Evolutionary conservation across 305 asterid genomes (phyloP), one percentile per base, ranked within the genome.

Genomic region (Solanum hybrid): DNA sequence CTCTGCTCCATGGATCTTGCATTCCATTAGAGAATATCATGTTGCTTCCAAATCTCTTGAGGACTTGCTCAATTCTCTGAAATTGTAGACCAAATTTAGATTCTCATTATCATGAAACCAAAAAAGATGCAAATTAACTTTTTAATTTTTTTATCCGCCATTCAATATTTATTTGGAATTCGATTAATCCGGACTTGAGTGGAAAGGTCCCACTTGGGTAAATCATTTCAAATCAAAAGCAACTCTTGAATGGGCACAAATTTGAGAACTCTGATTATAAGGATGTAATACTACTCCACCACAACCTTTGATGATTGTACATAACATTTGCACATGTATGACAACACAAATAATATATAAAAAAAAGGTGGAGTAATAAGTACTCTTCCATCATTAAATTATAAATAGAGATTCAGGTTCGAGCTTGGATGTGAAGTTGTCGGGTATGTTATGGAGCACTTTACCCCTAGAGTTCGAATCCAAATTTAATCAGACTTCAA

Each of bases 1-100:
- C 98, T 92, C 98, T 90, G 92, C 98, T 95, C 98, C 98, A 95
- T 77, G 98, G 98, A 89, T 96, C 98, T 88, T 95, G 98, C 90
- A 95, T 87, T 84, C 98, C 98, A 67, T 92, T 96, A 39, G 98
- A 96, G 89, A 96, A 96, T 88, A 95, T 95, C 90, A 95, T 95
- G 73, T 96, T 96, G 93, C 98, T 94, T 75, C 96, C 98, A 89
- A 94, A 96, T 80, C 92, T 93, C 93, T 93, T 95, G 83, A 96
- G 91, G 74, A 93, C 96, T 83, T 89, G 95, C 85, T 93, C 90
- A 74, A 95, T 94, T 89, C 94, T 92, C 98, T 96, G 89, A 57
- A 16, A 71, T 29, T 20, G 12, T 51, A 51, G 46, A 20, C 7
- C 4, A 2, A 8, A 2, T 83, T 42, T 42, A 82, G 11, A 26